phyloP scores from a whole-genome alignment of 2,329 filamentous ascomycete genomes.

The Cercospora nicotianae region DNA sequence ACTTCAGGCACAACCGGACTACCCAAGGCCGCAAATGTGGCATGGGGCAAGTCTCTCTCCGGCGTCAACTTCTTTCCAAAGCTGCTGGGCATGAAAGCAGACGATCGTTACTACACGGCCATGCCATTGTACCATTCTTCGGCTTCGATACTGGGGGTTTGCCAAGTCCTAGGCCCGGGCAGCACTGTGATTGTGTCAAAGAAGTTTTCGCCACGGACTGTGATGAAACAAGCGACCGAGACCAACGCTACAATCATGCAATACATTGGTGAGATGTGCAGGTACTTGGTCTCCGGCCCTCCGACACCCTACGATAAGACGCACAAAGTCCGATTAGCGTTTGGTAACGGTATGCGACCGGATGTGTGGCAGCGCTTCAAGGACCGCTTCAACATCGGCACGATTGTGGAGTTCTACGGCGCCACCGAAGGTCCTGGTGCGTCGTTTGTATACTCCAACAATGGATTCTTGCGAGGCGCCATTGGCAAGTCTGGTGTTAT shows the following conservation, averaged over 20 bases:
- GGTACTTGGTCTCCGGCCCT: conserved; percentile 71
- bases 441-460: conserved; percentile 71
- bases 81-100: conserved; percentile 63
- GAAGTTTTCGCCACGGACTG: conserved; percentile 74
- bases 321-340: conserved; percentile 71
- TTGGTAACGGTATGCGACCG: conserved; percentile 81
- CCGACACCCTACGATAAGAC: conserved; percentile 67
- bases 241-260: conserved; percentile 74
- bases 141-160: conserved; percentile 68
- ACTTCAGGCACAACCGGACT: conserved; percentile 84
- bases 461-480: conserved; percentile 72
- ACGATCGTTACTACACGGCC: conserved; percentile 79
- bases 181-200: conserved; percentile 70
- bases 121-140: conserved; percentile 92
- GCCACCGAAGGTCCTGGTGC: conserved; percentile 59
- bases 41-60: conserved; percentile 37
- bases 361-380: conserved; percentile 80
- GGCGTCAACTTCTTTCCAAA: conserved; percentile 32
- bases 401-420: conserved; percentile 42
- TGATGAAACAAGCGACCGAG: conserved; percentile 74
- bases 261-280: conserved; percentile 84
- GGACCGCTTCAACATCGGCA: conserved; percentile 58
- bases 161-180: conserved; percentile 54
- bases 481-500: conserved; percentile 72
- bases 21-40: conserved; percentile 59